Evolutionary conservation across 1,284 basidiomycete genomes (phyloP).

Genomic region (Phlebopus sp.): DNA sequence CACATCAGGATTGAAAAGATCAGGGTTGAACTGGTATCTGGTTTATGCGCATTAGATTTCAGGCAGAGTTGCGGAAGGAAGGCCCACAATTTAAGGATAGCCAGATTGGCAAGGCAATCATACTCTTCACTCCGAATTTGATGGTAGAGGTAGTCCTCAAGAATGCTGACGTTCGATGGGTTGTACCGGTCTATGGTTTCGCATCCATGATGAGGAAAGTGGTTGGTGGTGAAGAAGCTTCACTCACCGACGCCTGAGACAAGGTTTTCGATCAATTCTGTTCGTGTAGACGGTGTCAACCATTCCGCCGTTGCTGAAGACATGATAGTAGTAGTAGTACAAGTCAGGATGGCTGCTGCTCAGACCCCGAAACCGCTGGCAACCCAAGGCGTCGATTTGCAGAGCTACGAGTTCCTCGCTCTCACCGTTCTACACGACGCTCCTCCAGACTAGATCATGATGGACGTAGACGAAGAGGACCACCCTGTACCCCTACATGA

Average conservation of each 20-base stretch:
- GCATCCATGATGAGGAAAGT: constrained; percentile 8
- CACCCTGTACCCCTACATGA: not conserved
- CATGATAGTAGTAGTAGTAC: too few relatives aligned
- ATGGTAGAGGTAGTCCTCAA: constrained; percentile 93
- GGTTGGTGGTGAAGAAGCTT: constrained; percentile 3
- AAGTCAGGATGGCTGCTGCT: too few relatives aligned
- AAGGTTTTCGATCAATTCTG: constrained; percentile 84
- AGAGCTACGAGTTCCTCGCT: too few relatives aligned
- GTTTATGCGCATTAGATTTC: constrained; percentile 11
- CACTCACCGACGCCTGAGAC: constrained; percentile 87
- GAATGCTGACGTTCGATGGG: constrained; percentile 86
- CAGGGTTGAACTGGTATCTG: constrained; percentile 96
- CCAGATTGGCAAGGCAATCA: constrained; percentile 90
- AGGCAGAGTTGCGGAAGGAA: not conserved
- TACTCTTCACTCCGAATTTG: constrained; percentile 90
- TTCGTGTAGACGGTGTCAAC: constrained; percentile 70
- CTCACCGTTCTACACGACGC: not conserved
- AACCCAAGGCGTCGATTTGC: too few relatives aligned
- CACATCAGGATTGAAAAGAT: constrained; percentile 89
- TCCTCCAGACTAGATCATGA: constrained; percentile 1
- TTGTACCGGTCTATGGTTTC: constrained; percentile 82
- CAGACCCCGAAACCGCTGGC: too few relatives aligned
- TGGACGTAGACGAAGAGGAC: constrained; percentile 20
- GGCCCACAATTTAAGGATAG: constrained; percentile 77
- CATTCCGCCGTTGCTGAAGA: constrained; percentile 52